Evolutionary conservation across 169 alveolate genomes (phyloP), one percentile per base, ranked within the genome.

Genomic region (Pseudocohnilembus persalinus): DNA sequence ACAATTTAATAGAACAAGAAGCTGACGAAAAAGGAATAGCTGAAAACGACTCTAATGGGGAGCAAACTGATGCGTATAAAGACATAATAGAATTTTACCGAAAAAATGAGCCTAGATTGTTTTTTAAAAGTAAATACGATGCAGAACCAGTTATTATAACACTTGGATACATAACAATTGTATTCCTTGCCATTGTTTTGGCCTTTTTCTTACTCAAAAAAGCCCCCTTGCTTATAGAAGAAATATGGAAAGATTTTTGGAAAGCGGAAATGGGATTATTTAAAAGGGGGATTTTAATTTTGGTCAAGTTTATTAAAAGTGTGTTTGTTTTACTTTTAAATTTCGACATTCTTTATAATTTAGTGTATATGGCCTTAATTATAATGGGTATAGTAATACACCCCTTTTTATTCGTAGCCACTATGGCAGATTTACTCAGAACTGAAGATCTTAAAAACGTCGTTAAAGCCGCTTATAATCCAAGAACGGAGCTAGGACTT

Each of bases 211-310:
- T 75, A 16, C 74, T 86, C 27, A 86, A 86, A 29, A 86, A 75
- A 29, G 90, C 90, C 25, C 90, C 90, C 1, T 63, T 86, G 26
- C 75, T 86, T 1, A 74, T 86, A 27, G 76, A 76, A 29, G 90
- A 86, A 32, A 80, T 80, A 74, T 86, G 90, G 90, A 77, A 74
- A 27, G 73, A 79, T 31, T 80, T 73, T 75, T 81, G 72, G 29
- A 30, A 31, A 1, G 68, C 29, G 68, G 31, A 34, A 20, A 81
- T 65, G 77, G 63, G 85, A n/a, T 81, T 63, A 4, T 6, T 81
- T 25, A 30, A 81, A 31, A 63, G 77, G n/a, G n/a, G n/a, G 34
- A 81, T 73, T 30, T 65, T 81, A 0, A 81, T 81, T 49, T 11
- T 49, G 4, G 4, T 11, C 20, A 49, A 49, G 20, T 49, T 49